Evolutionary conservation across 2,329 filamentous ascomycete species (phyloP).

Genomic region (Xylaria sp.): DNA sequence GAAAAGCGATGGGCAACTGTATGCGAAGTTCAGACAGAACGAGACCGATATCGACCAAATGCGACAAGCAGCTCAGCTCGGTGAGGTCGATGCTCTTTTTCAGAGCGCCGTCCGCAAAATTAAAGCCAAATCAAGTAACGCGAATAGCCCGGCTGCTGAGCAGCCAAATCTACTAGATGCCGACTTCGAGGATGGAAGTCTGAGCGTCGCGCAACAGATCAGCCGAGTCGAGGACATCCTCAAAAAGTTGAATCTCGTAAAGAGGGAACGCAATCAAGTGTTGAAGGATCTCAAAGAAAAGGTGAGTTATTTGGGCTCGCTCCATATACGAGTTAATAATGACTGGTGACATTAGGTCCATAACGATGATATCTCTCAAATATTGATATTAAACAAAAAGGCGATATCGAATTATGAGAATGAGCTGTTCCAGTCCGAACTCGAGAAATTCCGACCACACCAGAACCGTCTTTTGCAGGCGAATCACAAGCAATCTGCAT

Average conservation of each 20-base stretch:
- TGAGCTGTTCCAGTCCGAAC: slow-evolving; percentile 90
- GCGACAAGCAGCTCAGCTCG: slow-evolving; percentile 83
- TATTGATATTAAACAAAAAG: slow-evolving; percentile 97
- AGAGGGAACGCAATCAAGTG: slow-evolving; percentile 88
- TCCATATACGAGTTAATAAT: slow-evolving; percentile 18
- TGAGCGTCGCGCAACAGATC: slow-evolving; percentile 89
- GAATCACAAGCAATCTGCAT: slow-evolving; percentile 89
- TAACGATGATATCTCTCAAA: slow-evolving; percentile 95
- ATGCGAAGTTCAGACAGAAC: slow-evolving; percentile 82
- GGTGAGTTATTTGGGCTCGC: slow-evolving; percentile 56
- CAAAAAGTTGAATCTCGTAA: slow-evolving; percentile 89
- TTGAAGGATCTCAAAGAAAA: slow-evolving; percentile 98
- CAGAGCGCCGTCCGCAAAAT: slow-evolving; percentile 84
- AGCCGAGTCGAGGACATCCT: slow-evolving; percentile 85
- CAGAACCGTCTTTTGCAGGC: slow-evolving; percentile 91
- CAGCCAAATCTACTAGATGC: slow-evolving; percentile 88
- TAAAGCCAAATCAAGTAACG: slow-evolving; percentile 67
- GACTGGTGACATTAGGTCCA: slow-evolving; percentile 68
- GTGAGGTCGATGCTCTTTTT: slow-evolving; percentile 87
- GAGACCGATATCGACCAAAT: slow-evolving; percentile 94
- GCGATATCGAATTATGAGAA: slow-evolving; percentile 89
- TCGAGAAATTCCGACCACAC: slow-evolving; percentile 96
- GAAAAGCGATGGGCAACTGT: slow-evolving; percentile 83
- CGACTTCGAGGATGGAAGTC: slow-evolving; percentile 81
- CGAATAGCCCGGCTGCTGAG: slow-evolving; percentile 62